Conservation (phyloP, 495 filamentous ascomycete species). For the Penicillium psychrofluorescens region DNA sequence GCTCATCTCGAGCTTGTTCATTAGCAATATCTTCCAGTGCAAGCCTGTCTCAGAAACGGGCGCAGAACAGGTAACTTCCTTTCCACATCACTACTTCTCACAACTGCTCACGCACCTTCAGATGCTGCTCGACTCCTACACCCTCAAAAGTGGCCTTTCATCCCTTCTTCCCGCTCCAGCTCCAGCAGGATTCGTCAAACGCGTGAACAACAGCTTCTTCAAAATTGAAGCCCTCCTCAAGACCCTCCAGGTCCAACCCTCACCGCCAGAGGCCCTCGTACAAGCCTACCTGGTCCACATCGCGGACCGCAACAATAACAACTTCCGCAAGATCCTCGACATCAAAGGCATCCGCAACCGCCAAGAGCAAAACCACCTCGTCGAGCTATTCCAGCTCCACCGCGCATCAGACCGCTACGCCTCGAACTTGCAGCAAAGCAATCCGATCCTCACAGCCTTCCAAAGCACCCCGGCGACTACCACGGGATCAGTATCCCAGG, state of each 20-base stretch:
- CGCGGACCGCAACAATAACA: conserved; percentile 79
- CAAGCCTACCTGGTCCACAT: conserved; percentile 97
- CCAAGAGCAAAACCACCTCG: conserved; percentile 70
- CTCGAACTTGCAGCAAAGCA: conserved; percentile 33
- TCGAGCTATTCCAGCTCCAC: conserved; percentile 86
- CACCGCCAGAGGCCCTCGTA: conserved; percentile 86
- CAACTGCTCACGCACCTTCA: conserved; percentile 16
- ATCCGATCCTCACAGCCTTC: conserved; percentile 33
- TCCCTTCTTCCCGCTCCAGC: conserved; percentile 37
- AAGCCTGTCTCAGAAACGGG: conserved; percentile 86
- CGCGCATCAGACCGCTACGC: conserved; percentile 52
- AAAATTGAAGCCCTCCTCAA: conserved; percentile 91
- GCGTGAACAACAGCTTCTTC: conserved; percentile 75
- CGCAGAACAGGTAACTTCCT: conserved; percentile 69
- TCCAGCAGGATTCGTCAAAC: conserved; percentile 69
- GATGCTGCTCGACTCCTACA: conserved; percentile 94
- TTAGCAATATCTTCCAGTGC: conserved; percentile 79
- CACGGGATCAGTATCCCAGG: conserved; percentile 34
- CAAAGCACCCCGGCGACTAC: conserved; percentile 31
- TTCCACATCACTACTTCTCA: background rate
- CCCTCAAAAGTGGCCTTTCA: conserved; percentile 73
- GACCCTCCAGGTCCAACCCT: conserved; percentile 88
- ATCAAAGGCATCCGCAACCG: conserved; percentile 77
- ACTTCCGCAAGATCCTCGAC: conserved; percentile 95
- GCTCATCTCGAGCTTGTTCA: conserved; percentile 67